Conservation (phyloP, 192 early-diverging fungal species). For the Backusella liffmaniae region DNA sequence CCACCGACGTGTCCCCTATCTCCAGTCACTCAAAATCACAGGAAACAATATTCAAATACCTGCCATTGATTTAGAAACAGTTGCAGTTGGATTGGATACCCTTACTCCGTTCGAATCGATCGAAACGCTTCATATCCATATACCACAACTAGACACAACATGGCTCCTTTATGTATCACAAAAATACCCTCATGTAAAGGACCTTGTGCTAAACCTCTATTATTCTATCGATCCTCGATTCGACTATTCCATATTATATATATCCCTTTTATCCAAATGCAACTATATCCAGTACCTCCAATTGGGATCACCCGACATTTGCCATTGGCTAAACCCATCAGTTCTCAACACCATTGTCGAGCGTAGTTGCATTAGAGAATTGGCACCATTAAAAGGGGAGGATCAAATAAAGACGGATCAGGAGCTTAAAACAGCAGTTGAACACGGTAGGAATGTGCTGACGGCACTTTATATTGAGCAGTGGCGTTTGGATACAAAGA, state of each 20-base stretch:
- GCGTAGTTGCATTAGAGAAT: not conserved
- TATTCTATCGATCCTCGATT: not conserved
- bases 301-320: not conserved
- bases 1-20: not conserved
- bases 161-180: not conserved
- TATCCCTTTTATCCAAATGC: not conserved
- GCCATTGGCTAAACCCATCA: not conserved
- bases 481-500: not conserved
- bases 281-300: not conserved
- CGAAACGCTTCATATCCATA: not conserved
- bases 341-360: not conserved
- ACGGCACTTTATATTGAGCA: not conserved
- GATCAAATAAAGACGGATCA: not conserved
- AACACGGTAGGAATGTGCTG: not conserved
- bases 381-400: not conserved
- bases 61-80: not conserved
- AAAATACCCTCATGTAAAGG: not conserved
- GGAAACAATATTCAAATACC: not conserved
- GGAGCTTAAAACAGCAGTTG: not conserved
- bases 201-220: not conserved
- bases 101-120: not conserved
- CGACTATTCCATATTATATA: not conserved
- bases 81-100: not conserved
- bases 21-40: not conserved
- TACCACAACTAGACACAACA: not conserved